Percentiles rank a stretch among this genome's conserved stretches.
phyloP scores from a whole-genome alignment of 306 rosid genomes.

The Vigna angularis region DNA sequence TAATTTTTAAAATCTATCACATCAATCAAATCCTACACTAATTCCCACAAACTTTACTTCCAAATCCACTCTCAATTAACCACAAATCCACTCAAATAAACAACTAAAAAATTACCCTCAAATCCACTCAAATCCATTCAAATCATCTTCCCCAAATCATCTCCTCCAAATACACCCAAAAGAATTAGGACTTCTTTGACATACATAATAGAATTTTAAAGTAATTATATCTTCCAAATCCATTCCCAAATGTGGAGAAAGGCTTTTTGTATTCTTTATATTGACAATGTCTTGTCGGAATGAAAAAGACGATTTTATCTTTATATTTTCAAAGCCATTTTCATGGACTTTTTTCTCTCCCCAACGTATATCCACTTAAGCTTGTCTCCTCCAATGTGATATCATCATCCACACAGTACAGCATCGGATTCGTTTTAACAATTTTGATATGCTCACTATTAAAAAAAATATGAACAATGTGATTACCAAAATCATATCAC shows the following conservation, averaged over 20 bases:
- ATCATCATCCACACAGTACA: slow-evolving; percentile 6
- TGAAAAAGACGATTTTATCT: background rate
- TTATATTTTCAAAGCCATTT: background rate
- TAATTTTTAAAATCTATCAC: too few species aligned
- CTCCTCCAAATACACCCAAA: too few species aligned
- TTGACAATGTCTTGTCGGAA: slow-evolving; percentile 22
- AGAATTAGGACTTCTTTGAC: too few species aligned
- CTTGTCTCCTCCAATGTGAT: slow-evolving; percentile 15
- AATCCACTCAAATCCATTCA: too few species aligned
- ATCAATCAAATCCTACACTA: too few species aligned
- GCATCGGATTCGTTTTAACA: slow-evolving; percentile 35
- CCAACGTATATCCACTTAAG: background rate
- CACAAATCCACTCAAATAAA: too few species aligned
- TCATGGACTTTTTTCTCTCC: background rate
- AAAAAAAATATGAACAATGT: background rate
- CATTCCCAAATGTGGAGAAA: background rate
- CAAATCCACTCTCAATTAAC: too few species aligned
- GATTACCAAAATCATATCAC: background rate
- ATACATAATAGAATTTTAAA: too few species aligned
- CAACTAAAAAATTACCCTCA: too few species aligned
- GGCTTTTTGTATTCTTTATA: background rate
- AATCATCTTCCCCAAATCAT: too few species aligned
- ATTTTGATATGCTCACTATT: background rate
- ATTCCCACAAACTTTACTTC: too few species aligned
- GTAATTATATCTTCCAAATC: too few species aligned